Base-by-base conservation (phyloP, 495 filamentous ascomycete genomes). In the Penicillium paradoxum region DNA sequence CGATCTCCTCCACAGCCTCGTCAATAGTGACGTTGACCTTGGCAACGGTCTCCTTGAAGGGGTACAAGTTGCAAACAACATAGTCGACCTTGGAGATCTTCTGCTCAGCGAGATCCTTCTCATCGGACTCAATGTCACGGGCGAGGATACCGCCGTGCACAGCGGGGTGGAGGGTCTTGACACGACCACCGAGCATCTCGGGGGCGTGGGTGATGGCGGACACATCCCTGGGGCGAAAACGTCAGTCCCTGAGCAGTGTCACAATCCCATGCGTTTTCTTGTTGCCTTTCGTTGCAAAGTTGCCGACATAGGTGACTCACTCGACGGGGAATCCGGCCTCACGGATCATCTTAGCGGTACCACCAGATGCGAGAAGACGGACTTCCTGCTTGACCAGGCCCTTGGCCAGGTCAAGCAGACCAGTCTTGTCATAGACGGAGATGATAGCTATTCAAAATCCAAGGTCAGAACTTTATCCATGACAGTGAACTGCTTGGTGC, bases 341-440 rank as follows among this genome's bases (percentile, higher is more conserved):
- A 63, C 93, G 83, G 58, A 98, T 96, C 84, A 96, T 84, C 72
- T 81, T 91, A 45, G 93, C 84, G 9, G 93, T 97, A 62, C 93
- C 93, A 43, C 93, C 93, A 32, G 91, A 96, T 39, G 91, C 93
- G 37, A 98, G 78, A 62, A 98, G 83, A 55, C 92, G 86, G 59
- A 97, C 88, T 80, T 95, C 86, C 57, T 93, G 78, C 77, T 95
- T 83, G 59, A 87, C 83, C 33, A 98, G 81, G 58, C 93, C 93
- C 71, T 97, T 97, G 55, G 93, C 93, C 47, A 98, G 80, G 73
- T 98, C 93, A 39, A 98, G 75, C 51, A 98, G 81, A 45, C 93
- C 93, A 49, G 91, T 96, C 86, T 98, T 98, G 78, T 98, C 88
- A 67, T 91, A 97, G 77, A 97, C 95, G 58, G 91, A 96, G 64